Evolutionary conservation across 345 rosid species (phyloP).

Genomic region (Arabidopsis suecica): DNA sequence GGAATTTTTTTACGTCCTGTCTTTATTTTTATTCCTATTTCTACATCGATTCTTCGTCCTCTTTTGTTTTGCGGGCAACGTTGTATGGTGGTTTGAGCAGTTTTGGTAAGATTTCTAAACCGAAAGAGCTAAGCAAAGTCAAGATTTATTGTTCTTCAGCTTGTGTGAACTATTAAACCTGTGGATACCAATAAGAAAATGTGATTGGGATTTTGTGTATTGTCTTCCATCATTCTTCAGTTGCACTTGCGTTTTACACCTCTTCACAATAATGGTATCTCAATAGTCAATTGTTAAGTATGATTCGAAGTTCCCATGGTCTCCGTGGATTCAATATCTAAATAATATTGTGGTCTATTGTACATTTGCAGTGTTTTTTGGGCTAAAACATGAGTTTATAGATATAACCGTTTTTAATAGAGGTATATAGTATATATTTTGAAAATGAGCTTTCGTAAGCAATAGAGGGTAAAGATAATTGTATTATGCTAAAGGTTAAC

Average conservation of each 20-base stretch:
- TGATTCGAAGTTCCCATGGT: too few relatives aligned
- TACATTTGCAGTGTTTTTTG: too few relatives aligned
- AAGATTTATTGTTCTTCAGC: slow-evolving; percentile 18
- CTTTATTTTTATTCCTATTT: not conserved
- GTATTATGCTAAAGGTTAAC: too few relatives aligned
- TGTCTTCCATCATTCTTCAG: not conserved
- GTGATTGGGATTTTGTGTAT: slow-evolving; percentile 25
- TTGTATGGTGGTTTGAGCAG: slow-evolving; percentile 44
- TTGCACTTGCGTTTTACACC: not conserved
- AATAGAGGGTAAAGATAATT: too few relatives aligned
- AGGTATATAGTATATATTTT: too few relatives aligned
- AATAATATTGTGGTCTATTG: too few relatives aligned
- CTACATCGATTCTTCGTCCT: slow-evolving; percentile 28
- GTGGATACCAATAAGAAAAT: slow-evolving; percentile 38
- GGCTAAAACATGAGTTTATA: too few relatives aligned
- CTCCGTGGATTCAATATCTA: too few relatives aligned
- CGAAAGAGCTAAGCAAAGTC: slow-evolving; percentile 16
- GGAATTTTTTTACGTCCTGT: slow-evolving; percentile 13
- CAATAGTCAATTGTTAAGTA: too few relatives aligned
- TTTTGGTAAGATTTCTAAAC: slow-evolving; percentile 37
- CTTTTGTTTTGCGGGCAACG: slow-evolving; percentile 25
- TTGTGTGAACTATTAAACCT: slow-evolving; percentile 31
- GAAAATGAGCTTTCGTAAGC: too few relatives aligned
- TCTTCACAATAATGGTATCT: too few relatives aligned
- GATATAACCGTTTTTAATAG: too few relatives aligned